Evolutionary conservation across 306 rosid genomes (phyloP), one percentile per base, ranked within the genome.

Genomic region (Malus fusca): DNA sequence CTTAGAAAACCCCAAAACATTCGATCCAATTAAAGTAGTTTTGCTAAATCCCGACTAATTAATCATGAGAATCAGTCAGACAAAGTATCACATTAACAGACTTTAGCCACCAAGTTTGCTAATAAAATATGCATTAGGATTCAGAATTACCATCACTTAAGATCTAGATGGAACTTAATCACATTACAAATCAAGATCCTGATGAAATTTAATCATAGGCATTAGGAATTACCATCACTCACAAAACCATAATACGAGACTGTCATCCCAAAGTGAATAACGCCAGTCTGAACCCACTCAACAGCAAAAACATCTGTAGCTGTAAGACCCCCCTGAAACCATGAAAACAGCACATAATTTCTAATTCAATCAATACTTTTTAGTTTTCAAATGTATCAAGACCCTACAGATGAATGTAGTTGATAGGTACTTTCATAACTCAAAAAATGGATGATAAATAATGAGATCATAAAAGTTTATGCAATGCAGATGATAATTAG

Each of bases 271-370:
- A 80, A 95, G 84, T 95, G 99, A 81, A 88, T 79, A 80, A 88
- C 83, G 79, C 92, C 93, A 11, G 91, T 86, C 84, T 89, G 92
- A 81, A 90, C 88, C 99, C 99, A 95, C 81, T 90, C 91, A 52
- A 95, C 96, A 48, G 96, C 97, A 87, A 95, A 95, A 86, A 95
- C 99, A 82, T 95, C 99, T 23, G 99, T 90, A 67, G 99, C 97
- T 30, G 97, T 90, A 80, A 95, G 97, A 55, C 99, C 99, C 66
- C 99, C 99, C 99, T 95, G 96, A 78, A 83, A 80, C 69, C 81
- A 75, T 66, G 79, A 90, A 86, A 80, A 75, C 74, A 56, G 63
- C 69, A 75, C 56, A 65, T 58, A 33, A 26, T 69, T 53, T 63
- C 58, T 19, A 78, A 44, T 51, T 71, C 55, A 72, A 68, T 67